Base-by-base conservation (phyloP, 2,329 filamentous ascomycete species). In the Tolypocladium tropicale region DNA sequence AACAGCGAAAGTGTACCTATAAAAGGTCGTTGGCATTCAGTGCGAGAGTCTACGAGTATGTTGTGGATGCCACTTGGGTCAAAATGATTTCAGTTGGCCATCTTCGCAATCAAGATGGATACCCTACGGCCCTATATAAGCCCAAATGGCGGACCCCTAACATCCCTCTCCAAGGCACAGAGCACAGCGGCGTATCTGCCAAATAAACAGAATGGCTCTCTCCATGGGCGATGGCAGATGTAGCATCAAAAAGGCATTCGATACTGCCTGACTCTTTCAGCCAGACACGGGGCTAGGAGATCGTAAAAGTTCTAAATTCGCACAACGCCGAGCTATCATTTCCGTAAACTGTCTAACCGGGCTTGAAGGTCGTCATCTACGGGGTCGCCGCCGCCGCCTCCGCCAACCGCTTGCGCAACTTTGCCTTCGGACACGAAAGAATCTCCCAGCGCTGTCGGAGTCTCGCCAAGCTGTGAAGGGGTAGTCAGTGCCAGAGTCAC, bases 331-430 rank as follows among this genome's bases (percentile, higher is more conserved):
- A 21, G 18, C 16, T 10, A 43, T 68, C 71, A 83, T 70, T 79
- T 78, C 67, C 89, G 81, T 61, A 97, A 76, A 71, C 92, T 95
- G 70, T 97, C 90, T 54, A 99, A 80, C 57, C 94, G 84, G 61
- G 94, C 93, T 75, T 97, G 92, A 30, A 99, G 82, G 69, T 96
- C 94, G 67, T 96, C 90, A 65, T 96, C 92, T n/a, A 83, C 85
- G 6, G 82, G 76, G 64, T 85, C 84, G 28, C 71, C 74, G 21
- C 75, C 75, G 10, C 79, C 74, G 10, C 79, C 74, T 12, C 79
- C 84, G 9, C 90, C 90, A 62, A 97, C 80, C 18, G 93, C 91
- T 70, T 97, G 89, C 51, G 94, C 93, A 59, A 97, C 83, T 65
- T 83, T 85, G 12, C 84, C 81, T 67, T 96, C 90, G 6, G 87